phyloP scores from a whole-genome alignment of 345 rosid genomes.

The Trapa bicornis region DNA sequence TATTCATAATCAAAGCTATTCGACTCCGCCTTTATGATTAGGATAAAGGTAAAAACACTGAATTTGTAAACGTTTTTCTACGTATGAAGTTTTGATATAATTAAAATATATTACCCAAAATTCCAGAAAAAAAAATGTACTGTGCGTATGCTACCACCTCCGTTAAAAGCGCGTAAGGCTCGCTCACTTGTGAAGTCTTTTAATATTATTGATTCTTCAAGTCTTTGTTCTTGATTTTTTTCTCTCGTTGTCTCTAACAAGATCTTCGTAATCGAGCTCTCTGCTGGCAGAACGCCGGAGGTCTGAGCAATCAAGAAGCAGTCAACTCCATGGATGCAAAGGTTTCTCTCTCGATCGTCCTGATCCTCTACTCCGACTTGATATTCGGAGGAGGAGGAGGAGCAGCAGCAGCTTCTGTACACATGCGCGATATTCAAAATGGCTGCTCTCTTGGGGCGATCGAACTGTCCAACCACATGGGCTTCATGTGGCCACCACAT shows the following conservation, averaged over 20 bases:
- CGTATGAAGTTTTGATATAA: no score
- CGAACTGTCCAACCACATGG: constrained; percentile 49
- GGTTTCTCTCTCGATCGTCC: constrained; percentile 19
- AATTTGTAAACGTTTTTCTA: no score
- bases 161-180: no score
- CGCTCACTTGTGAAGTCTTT: no score
- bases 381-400: constrained; percentile 9
- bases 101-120: no score
- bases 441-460: constrained; percentile 47
- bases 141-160: no score
- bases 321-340: constrained; percentile 40
- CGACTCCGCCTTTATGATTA: no score
- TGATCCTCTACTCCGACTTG: constrained; percentile 15
- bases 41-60: no score
- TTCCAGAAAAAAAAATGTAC: no score
- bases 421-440: constrained; percentile 23
- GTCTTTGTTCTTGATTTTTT: background rate
- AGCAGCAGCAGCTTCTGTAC: constrained; percentile 18
- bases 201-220: background rate
- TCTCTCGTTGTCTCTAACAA: background rate
- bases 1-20: no score
- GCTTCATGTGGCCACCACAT: constrained; percentile 57
- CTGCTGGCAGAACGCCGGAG: constrained; percentile 7
- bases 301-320: constrained; percentile 10
- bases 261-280: constrained; percentile 2